These are phyloP conservation scores for Pleurozium schreberi DNA, from an alignment of 225 moss, liverwort and hornwort species.

Conservation along the genomic window DNA sequence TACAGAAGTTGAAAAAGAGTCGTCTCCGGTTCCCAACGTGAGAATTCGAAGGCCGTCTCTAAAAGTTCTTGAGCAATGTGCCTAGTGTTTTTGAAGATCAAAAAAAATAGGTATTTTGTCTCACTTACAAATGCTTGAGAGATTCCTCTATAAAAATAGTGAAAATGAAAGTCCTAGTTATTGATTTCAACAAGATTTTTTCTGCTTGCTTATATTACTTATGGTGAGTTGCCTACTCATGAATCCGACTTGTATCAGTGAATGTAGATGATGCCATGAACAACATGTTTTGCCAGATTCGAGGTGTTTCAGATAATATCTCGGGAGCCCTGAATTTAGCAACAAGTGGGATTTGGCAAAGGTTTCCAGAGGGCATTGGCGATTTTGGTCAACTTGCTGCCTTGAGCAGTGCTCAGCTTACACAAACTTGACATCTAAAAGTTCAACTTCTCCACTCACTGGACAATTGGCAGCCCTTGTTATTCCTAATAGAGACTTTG, in stretches of 20 bases:
- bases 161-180: not conserved
- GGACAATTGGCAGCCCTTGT: constrained; percentile 7
- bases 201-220: not conserved
- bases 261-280: constrained; percentile 98
- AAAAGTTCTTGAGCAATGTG: no score
- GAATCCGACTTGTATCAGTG: constrained; percentile 18
- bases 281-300: constrained; percentile 93
- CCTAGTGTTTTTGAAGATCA: no score
- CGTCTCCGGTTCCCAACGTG: no score
- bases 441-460: not conserved
- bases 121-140: not conserved
- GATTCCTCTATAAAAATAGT: not conserved
- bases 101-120: no score
- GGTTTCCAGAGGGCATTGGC: constrained; percentile 10
- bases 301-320: constrained; percentile 56
- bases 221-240: no score
- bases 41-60: no score
- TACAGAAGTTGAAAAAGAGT: no score
- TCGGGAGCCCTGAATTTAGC: constrained; percentile 44
- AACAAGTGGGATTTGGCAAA: constrained; percentile 43
- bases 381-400: constrained; percentile 9
- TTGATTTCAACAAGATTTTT: not conserved
- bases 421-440: not conserved
- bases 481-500: constrained; percentile 17
- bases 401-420: not conserved